Evolutionary conservation across 2,329 filamentous ascomycete genomes (phyloP), one percentile per base, ranked within the genome.

Genomic region (Aspergillus vadensis): DNA sequence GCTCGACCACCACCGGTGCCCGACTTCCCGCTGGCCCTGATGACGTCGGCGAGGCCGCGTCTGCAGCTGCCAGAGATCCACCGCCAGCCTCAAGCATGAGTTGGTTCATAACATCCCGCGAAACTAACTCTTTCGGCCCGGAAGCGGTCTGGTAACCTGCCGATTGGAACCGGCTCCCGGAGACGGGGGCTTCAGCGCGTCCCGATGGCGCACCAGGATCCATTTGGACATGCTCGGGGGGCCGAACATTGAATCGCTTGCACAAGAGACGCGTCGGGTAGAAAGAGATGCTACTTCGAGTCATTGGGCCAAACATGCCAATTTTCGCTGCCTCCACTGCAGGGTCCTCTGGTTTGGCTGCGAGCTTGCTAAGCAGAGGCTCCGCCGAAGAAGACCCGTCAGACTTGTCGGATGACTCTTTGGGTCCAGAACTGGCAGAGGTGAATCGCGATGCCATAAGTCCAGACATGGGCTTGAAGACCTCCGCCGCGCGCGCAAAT

Each of bases 361-460:
- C 68, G 0, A 81, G 80, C 60, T 80, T 83, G 52, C 76, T 79
- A 15, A 87, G 76, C 7, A 85, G 70, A 47, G 70, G 60, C 30
- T 75, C 75, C 19, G 67, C 59, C 44, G 66, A 65, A 8, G 67
- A 68, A 12, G 55, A 48, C 6, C 62, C 47, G 48, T 72, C 72
- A 39, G 64, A 67, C 56, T 69, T 67, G 63, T 79, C 76, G 1
- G 80, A 76, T 1, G 78, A 72, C 9, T 72, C 67, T 41, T 77
- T 75, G 3, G 77, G 73, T 2, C 77, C 69, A 0, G 71, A 73
- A 5, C 76, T 76, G 3, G 78, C 72, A 57, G 90, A 89, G 0
- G 92, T 97, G 74, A 99, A 99, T 0, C 94, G 88, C 19, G 91
- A 92, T 15, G 94, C 95, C 92, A 99, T 98, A 64, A 91, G 83